Conservation (phyloP, 2,329 filamentous ascomycete species). For the Fusarium secorum region DNA sequence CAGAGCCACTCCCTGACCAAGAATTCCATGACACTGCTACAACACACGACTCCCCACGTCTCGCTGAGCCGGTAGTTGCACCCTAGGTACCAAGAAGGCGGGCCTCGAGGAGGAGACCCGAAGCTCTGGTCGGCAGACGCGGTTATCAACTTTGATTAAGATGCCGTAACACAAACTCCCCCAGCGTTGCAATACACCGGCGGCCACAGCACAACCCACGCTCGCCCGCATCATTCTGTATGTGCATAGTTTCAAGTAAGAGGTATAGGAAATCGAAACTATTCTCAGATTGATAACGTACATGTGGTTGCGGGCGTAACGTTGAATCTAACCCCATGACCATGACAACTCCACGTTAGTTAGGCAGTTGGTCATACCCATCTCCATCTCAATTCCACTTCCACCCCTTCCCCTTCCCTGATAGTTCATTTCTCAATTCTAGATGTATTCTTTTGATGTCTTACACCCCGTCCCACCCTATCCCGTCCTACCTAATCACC, state of each 20-base stretch:
- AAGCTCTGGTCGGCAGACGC: not conserved
- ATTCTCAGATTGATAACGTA: not conserved
- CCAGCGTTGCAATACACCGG: not conserved
- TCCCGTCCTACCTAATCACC: not conserved
- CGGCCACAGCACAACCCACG: not conserved
- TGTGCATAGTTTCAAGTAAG: constrained; percentile 1
- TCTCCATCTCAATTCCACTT: constrained; percentile 8
- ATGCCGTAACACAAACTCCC: not conserved
- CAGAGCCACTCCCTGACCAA: not conserved
- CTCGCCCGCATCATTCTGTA: not conserved
- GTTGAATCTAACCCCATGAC: not conserved
- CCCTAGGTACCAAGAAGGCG: not conserved
- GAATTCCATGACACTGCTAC: not conserved
- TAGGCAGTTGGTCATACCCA: not conserved
- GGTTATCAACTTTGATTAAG: not conserved
- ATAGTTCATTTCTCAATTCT: not conserved
- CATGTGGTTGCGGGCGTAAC: constrained; percentile 16
- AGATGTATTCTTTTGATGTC: not conserved
- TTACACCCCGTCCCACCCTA: not conserved
- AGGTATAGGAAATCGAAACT: constrained; percentile 5
- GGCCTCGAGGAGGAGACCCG: not conserved
- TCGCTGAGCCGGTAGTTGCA: not conserved
- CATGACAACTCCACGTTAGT: constrained; percentile 1
- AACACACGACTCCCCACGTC: not conserved
- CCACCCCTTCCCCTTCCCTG: constrained; percentile 11